phyloP scores from a whole-genome alignment of 192 early-diverging fungal species.

The Linnemannia exigua region DNA sequence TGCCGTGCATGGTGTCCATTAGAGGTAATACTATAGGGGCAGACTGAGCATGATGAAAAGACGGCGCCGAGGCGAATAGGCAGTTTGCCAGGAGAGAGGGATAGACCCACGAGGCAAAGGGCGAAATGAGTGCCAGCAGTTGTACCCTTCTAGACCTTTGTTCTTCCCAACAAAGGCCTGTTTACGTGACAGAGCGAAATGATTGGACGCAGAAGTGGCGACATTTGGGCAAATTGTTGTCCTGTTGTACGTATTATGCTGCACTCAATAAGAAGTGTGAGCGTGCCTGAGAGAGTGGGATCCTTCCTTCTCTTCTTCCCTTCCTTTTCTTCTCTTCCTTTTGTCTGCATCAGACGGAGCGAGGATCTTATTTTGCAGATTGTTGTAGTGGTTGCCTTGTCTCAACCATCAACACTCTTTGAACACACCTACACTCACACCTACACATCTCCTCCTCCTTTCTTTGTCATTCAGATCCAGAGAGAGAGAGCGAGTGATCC shows the following conservation, averaged over 20 bases:
- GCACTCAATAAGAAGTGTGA: not conserved
- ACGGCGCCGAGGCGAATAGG: constrained; percentile 4
- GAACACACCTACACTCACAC: not conserved
- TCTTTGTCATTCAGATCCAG: constrained; percentile 27
- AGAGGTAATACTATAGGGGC: not conserved
- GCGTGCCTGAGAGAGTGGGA: not conserved
- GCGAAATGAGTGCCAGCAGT: not conserved
- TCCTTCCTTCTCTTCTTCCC: not conserved
- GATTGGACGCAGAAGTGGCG: not conserved
- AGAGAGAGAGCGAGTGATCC: not conserved
- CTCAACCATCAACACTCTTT: constrained; percentile 4
- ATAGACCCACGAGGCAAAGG: not conserved
- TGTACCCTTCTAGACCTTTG: not conserved
- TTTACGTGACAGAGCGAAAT: constrained; percentile 1
- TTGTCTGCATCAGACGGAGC: not conserved
- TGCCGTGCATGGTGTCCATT: not conserved
- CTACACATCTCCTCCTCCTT: not conserved
- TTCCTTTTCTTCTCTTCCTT: not conserved
- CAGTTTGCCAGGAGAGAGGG: not conserved
- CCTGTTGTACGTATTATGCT: not conserved
- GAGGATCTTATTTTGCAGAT: not conserved
- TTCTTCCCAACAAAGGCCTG: not conserved
- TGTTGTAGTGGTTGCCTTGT: constrained; percentile 6
- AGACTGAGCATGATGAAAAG: not conserved
- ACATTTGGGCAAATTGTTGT: not conserved